phyloP scores from a whole-genome alignment of 2,329 filamentous ascomycete genomes.

The Chrysoporthe deuterocubensis region DNA sequence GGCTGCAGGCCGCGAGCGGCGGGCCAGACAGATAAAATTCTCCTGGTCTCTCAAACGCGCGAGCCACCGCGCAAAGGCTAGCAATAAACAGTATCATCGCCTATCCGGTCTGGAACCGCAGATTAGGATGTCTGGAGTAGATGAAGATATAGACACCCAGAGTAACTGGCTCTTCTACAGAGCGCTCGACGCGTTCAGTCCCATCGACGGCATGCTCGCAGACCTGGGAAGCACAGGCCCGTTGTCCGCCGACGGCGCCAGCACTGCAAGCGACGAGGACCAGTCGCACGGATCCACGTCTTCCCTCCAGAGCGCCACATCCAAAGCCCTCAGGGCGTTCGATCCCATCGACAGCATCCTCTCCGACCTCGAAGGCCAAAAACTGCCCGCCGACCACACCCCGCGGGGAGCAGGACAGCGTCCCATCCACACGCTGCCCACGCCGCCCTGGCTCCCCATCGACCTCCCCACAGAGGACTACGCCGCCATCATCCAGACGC shows the following conservation, averaged over 20 bases:
- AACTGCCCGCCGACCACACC: not conserved
- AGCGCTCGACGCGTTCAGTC: not conserved
- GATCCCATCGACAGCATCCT: not conserved
- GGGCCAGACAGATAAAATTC: not conserved
- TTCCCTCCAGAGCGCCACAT: not conserved
- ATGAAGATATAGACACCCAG: not conserved
- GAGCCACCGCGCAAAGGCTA: not conserved
- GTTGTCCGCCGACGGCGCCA: not conserved
- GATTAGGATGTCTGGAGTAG: not conserved
- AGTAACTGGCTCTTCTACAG: not conserved
- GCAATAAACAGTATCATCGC: not conserved
- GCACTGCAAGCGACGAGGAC: not conserved
- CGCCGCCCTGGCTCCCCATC: not conserved
- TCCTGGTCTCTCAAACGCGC: not conserved
- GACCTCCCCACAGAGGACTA: conserved; percentile 17
- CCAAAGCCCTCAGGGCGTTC: not conserved
- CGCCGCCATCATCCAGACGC: conserved; percentile 10
- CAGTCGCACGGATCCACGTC: not conserved
- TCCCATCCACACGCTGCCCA: not conserved
- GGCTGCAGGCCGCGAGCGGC: not conserved
- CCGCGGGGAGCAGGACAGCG: not conserved
- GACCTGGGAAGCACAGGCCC: not conserved
- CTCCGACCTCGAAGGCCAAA: not conserved
- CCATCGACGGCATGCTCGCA: not conserved
- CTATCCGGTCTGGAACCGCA: not conserved